Percentiles rank a stretch among this genome's conserved stretches.
Conservation (phyloP, 1,284 basidiomycete species). For the Pyrrhoderma noxium region DNA sequence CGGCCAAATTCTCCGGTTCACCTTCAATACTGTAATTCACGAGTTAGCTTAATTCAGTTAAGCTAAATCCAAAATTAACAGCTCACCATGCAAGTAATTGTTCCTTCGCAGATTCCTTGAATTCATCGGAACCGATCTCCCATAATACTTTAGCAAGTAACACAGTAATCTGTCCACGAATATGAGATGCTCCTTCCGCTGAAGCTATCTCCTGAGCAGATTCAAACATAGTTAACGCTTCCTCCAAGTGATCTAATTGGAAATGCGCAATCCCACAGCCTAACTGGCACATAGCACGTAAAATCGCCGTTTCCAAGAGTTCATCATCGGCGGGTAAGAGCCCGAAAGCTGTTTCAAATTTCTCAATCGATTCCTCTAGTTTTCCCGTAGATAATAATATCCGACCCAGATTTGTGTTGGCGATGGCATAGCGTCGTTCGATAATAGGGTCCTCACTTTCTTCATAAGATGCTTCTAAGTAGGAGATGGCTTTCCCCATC, state of each 20-base stretch:
- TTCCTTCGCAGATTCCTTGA: conserved; percentile 70
- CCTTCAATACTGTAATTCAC: conserved; percentile 44
- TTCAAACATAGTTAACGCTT: conserved; percentile 62
- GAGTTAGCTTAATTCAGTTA: conserved; percentile 12
- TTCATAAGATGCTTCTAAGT: conserved; percentile 87
- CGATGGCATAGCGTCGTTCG: conserved; percentile 76
- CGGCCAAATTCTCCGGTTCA: conserved; percentile 68
- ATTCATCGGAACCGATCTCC: conserved; percentile 70
- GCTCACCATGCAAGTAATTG: conserved; percentile 78
- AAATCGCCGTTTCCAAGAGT: conserved; percentile 25
- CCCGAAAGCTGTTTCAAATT: conserved; percentile 68
- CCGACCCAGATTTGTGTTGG: conserved; percentile 79
- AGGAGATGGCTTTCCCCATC: conserved; percentile 56
- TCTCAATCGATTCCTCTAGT: conserved; percentile 55
- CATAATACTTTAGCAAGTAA: conserved; percentile 77
- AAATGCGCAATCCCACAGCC: conserved; percentile 68
- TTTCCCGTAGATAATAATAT: conserved; percentile 58
- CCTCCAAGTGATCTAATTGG: conserved; percentile 55
- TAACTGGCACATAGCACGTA: conserved; percentile 63
- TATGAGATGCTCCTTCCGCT: conserved; percentile 30
- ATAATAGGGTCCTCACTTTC: conserved; percentile 71
- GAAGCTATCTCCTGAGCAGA: conserved; percentile 50
- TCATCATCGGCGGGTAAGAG: conserved; percentile 54
- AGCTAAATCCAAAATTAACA: background rate
- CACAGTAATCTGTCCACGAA: conserved; percentile 68